Conservation (phyloP, 345 rosid genomes). For the Ceriops decandra region DNA sequence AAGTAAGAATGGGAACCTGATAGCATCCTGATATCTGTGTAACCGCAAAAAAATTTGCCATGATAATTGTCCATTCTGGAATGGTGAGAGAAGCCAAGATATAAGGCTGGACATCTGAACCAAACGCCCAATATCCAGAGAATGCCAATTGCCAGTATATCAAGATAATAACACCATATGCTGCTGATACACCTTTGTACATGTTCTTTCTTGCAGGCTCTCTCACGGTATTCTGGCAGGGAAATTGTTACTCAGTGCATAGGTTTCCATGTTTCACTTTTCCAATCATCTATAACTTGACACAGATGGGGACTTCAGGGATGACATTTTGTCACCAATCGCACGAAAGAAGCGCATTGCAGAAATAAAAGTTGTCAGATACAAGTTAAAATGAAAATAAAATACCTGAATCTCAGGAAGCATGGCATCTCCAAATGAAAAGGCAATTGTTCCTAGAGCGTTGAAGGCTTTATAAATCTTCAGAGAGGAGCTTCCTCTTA, state of each 20-base stretch:
- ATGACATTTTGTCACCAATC: neutral
- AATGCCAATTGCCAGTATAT: slow-evolving; percentile 52
- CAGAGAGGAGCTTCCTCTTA: slow-evolving; percentile 41
- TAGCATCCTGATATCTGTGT: slow-evolving; percentile 55
- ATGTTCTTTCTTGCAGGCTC: slow-evolving; percentile 43
- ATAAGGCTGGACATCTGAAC: slow-evolving; percentile 47
- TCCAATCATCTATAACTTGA: neutral
- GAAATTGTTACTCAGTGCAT: neutral
- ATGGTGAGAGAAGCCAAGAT: slow-evolving; percentile 40
- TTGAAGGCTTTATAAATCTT: slow-evolving; percentile 46
- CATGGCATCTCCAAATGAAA: slow-evolving; percentile 57
- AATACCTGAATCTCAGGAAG: slow-evolving; percentile 59
- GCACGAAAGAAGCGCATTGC: neutral
- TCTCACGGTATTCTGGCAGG: slow-evolving; percentile 35
- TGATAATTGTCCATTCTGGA: slow-evolving; percentile 49
- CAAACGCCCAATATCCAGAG: slow-evolving; percentile 53
- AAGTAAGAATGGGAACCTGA: slow-evolving; percentile 30
- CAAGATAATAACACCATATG: slow-evolving; percentile 34
- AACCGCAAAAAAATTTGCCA: slow-evolving; percentile 49
- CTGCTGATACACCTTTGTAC: slow-evolving; percentile 53
- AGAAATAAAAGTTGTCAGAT: neutral
- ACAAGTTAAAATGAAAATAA: neutral
- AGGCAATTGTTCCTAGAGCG: slow-evolving; percentile 53
- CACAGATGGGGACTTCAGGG: no score
- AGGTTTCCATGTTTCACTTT: no score